Evolutionary conservation across 495 filamentous ascomycete genomes (phyloP), one percentile per base, ranked within the genome.

Genomic region (Podospora tetraspora): DNA sequence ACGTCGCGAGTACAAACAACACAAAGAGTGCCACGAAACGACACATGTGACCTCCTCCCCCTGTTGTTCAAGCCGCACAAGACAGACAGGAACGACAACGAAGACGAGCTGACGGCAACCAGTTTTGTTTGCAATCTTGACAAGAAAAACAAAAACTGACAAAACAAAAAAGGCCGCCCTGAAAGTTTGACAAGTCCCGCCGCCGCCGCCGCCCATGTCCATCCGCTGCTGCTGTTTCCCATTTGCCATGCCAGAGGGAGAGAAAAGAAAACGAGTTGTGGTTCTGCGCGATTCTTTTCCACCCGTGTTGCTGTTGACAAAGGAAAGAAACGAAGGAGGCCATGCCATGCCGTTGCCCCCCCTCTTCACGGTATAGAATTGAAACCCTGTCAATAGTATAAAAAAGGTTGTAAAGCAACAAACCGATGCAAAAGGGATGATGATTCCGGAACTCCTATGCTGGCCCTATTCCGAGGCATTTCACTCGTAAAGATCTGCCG

Each of bases 391-490:
- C 12, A 19, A 19, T 52, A 52, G 43, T 52, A n/a, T 52, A 52
- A 52, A 43, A 43, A 52, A 52, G 19, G 43, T 6, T n/a, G 43
- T 52, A 64, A 66, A 61, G 65, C 62, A 59, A 58, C 3, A 34
- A 34, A 56, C 64, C 25, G 30, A 59, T 27, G 30, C 29, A 60
- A 67, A 37, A 63, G 29, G 29, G 59, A 67, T 60, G 57, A 52
- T 52, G 63, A 69, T 64, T 67, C 68, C 73, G 66, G 70, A 67
- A 76, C 74, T 76, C 74, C 74, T 57, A 70, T 76, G 72, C 74
- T 75, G 69, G 64, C n/a, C 43, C 69, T 70, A 63, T 64, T 34
- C 21, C 62, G 69, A 64, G 64, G 61, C 68, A 67, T 70, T 62
- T 67, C 64, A 69, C 63, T 66, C 69, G 67, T 73, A 56, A 68